Evolutionary conservation across 1,139 yeast genomes (phyloP).

Genomic region (Pichia sp.): DNA sequence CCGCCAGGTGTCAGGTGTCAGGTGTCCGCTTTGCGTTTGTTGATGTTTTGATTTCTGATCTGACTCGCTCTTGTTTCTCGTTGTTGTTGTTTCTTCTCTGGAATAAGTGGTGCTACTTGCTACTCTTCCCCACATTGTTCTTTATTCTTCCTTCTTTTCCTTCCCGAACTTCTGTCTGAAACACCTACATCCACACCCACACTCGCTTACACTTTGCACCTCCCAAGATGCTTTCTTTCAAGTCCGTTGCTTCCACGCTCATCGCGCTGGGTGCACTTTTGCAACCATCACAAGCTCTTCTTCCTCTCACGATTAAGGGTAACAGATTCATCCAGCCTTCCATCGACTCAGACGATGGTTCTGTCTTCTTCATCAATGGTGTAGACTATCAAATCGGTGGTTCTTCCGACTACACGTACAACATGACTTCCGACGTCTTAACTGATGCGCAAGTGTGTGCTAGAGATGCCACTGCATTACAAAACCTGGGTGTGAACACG

Average conservation of each 20-base stretch:
- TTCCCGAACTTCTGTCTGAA: too few species aligned
- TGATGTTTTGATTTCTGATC: background rate
- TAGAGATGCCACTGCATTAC: conserved; percentile 75
- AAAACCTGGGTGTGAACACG: conserved; percentile 63
- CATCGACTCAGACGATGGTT: conserved; percentile 34
- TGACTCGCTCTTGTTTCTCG: background rate
- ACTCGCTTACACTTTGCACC: too few species aligned
- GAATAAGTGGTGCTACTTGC: too few species aligned
- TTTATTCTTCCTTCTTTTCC: background rate
- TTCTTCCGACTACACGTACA: conserved; percentile 50
- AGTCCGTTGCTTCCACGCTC: conserved; percentile 3
- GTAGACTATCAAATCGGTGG: conserved; percentile 90
- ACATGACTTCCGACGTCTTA: conserved; percentile 55
- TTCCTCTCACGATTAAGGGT: conserved; percentile 41
- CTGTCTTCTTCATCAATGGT: conserved; percentile 48
- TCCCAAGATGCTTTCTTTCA: conserved; percentile 4
- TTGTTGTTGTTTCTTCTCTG: too few species aligned
- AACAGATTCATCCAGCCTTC: conserved; percentile 43
- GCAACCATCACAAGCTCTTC: conserved; percentile 24
- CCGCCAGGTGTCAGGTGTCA: background rate
- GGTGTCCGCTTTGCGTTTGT: background rate
- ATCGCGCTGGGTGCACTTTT: conserved; percentile 5
- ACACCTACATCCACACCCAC: background rate
- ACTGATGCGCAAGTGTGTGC: conserved; percentile 66
- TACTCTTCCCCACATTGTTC: too few species aligned